Percentiles rank a stretch among this genome's conserved stretches.
phyloP scores from a whole-genome alignment of 2,329 filamentous ascomycete genomes.

The Chaetomium globosum region DNA sequence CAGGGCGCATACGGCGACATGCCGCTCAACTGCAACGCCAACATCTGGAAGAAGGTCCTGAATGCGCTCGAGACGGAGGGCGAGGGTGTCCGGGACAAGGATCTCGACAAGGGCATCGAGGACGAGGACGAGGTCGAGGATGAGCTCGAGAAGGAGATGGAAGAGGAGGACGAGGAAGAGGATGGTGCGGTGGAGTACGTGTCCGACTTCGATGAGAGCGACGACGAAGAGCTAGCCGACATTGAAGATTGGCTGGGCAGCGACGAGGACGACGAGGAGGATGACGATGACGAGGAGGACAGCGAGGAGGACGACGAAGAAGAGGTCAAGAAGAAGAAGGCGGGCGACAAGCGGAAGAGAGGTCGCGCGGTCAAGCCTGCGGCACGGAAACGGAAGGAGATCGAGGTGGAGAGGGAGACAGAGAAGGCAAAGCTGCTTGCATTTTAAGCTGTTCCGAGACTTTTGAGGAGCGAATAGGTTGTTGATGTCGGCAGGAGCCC shows the following conservation, averaged over 20 bases:
- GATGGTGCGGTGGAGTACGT: constrained; percentile 88
- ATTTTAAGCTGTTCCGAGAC: constrained; percentile 32
- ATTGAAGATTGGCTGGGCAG: constrained; percentile 92
- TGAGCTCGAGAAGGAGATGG: constrained; percentile 65
- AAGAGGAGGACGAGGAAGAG: constrained; percentile 71
- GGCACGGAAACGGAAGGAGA: constrained; percentile 71
- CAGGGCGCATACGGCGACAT: constrained; percentile 93
- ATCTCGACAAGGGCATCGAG: constrained; percentile 83
- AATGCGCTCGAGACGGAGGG: constrained; percentile 85
- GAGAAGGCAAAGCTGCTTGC: constrained; percentile 48
- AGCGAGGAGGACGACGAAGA: constrained; percentile 54
- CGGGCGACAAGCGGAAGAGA: constrained; percentile 60
- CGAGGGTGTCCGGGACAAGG: constrained; percentile 79
- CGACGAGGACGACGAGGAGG: constrained; percentile 63
- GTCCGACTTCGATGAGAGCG: constrained; percentile 83
- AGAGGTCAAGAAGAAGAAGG: constrained; percentile 55
- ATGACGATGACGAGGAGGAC: constrained; percentile 59
- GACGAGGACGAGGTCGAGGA: constrained; percentile 71
- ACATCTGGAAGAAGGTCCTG: constrained; percentile 96
- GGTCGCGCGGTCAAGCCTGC: constrained; percentile 53
- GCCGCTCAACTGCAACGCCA: constrained; percentile 91
- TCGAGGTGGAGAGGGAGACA: constrained; percentile 69
- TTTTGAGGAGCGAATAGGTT: neutral
- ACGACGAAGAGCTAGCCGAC: constrained; percentile 76
- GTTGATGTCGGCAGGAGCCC: neutral